These are phyloP conservation scores for Cicer arietinum DNA, from an alignment of 306 rosid genomes.

Conservation along the genomic window DNA sequence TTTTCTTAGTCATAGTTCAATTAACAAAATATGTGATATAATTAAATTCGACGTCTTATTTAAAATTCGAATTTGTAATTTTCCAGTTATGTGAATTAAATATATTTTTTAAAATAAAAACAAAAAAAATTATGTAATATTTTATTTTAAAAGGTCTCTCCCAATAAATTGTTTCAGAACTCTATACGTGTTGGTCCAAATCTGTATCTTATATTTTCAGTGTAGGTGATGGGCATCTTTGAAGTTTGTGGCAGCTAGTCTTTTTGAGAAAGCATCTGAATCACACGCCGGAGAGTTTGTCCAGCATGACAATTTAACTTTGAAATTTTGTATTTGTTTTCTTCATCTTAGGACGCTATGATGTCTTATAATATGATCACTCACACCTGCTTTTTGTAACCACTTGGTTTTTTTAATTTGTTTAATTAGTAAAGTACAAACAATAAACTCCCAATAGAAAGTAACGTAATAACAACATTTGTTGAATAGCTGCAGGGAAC, in stretches of 20 bases:
- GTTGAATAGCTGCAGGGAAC: slow-evolving; percentile 35
- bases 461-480: slow-evolving; percentile 42
- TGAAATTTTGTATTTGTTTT: slow-evolving; percentile 41
- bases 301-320: slow-evolving; percentile 46
- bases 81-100: no score
- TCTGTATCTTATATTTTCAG: neutral
- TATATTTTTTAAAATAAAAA: no score
- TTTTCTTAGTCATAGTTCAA: no score
- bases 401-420: slow-evolving; percentile 41
- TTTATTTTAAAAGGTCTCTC: no score
- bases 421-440: slow-evolving; percentile 42
- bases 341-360: slow-evolving; percentile 44
- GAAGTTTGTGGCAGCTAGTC: slow-evolving; percentile 39
- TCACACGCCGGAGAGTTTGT: slow-evolving; percentile 54
- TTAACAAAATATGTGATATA: no score
- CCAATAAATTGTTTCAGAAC: no score
- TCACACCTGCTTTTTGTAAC: slow-evolving; percentile 48
- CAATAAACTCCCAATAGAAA: slow-evolving; percentile 46
- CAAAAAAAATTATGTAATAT: no score
- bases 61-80: accelerated
- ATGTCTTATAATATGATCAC: slow-evolving; percentile 48
- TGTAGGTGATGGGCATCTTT: slow-evolving; percentile 46
- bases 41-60: no score
- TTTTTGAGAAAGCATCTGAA: slow-evolving; percentile 46
- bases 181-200: no score